Conservation (phyloP, 1,284 basidiomycete genomes). For the Amylostereum areolatum region DNA sequence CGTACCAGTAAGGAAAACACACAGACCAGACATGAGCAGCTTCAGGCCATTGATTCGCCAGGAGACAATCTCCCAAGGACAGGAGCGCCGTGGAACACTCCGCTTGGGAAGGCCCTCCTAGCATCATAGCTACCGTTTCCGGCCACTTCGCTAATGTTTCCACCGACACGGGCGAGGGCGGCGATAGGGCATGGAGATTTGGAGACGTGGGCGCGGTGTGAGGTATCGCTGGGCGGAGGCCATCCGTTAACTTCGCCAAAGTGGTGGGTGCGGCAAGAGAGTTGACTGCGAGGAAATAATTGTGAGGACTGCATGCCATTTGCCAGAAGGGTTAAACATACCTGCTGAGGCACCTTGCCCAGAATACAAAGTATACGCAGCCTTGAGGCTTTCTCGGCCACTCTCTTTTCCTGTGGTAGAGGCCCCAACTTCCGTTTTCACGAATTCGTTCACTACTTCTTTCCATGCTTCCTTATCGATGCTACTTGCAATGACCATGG, state of each 20-base stretch:
- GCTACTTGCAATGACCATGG: constrained; percentile 90
- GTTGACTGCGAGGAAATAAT: no score
- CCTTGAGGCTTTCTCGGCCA: constrained; percentile 68
- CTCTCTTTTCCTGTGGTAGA: constrained; percentile 22
- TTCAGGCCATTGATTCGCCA: constrained; percentile 68
- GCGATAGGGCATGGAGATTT: constrained; percentile 44
- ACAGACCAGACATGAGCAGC: constrained; percentile 87
- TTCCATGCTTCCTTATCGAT: constrained; percentile 94
- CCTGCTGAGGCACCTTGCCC: constrained; percentile 76
- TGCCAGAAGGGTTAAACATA: constrained; percentile 27
- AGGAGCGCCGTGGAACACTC: constrained; percentile 76
- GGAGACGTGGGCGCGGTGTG: constrained; percentile 60
- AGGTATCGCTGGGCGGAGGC: constrained; percentile 34
- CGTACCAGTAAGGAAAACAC: constrained; percentile 3
- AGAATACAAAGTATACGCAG: constrained; percentile 84
- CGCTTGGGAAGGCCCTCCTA: constrained; percentile 64
- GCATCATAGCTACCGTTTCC: constrained; percentile 81
- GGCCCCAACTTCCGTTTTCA: constrained; percentile 68
- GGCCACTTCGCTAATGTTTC: constrained; percentile 75
- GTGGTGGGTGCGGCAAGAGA: constrained; percentile 54
- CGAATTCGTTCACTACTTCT: constrained; percentile 84
- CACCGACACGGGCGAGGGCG: constrained; percentile 40
- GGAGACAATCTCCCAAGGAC: constrained; percentile 81
- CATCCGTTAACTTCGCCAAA: constrained; percentile 31
- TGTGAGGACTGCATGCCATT: no score